Evolutionary conservation across 768 basidiomycete species (phyloP).

Genomic region (Gloeopeniophorella convolvens): DNA sequence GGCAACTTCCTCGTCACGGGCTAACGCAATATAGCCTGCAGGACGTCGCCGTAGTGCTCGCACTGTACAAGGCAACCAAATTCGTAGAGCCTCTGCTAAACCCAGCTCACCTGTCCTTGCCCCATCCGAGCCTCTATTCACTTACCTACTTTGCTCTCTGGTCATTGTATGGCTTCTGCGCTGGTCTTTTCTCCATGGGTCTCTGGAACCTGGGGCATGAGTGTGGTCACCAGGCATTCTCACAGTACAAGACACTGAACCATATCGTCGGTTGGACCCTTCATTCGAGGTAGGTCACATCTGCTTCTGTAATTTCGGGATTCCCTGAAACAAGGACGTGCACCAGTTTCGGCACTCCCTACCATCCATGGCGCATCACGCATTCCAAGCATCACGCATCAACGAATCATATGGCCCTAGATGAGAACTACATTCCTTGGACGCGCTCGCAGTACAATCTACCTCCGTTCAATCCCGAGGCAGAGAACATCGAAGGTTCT

Average conservation of each 20-base stretch:
- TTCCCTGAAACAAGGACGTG: conserved; percentile 4
- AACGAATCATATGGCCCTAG: conserved; percentile 88
- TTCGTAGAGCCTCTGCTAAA: conserved; percentile 59
- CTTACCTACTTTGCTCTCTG: conserved; percentile 62
- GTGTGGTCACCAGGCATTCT: conserved; percentile 96
- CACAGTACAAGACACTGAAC: conserved; percentile 86
- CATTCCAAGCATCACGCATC: conserved; percentile 96
- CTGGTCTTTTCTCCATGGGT: conserved; percentile 88
- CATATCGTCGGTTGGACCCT: conserved; percentile 89
- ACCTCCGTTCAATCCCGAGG: conserved; percentile 55
- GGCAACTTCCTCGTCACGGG: not conserved
- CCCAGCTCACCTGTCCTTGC: conserved; percentile 46
- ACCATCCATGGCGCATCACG: conserved; percentile 93
- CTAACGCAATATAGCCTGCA: conserved; percentile 43
- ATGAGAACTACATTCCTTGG: conserved; percentile 91
- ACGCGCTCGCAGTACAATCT: conserved; percentile 72
- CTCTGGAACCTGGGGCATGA: conserved; percentile 94
- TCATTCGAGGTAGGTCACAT: conserved; percentile 75
- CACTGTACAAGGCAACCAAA: conserved; percentile 59
- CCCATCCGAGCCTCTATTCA: conserved; percentile 55
- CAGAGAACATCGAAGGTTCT: conserved; percentile 59
- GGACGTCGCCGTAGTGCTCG: conserved; percentile 67
- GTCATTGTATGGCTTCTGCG: conserved; percentile 73
- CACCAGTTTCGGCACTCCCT: conserved; percentile 85
- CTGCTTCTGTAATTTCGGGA: not conserved